Conservation (phyloP, 768 basidiomycete genomes). For the Steccherinum ochraceum region DNA sequence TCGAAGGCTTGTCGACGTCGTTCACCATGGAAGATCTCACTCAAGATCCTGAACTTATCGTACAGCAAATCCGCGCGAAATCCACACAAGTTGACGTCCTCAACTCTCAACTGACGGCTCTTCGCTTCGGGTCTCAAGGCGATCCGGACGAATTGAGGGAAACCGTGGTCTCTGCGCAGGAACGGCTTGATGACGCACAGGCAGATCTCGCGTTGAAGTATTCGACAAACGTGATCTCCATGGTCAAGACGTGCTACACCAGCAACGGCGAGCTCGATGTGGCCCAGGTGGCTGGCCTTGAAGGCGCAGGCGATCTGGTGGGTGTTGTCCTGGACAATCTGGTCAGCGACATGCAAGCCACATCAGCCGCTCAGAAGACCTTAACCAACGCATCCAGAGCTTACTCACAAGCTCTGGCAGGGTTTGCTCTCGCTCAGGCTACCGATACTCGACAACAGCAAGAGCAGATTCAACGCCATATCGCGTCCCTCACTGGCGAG, state of each 20-base stretch:
- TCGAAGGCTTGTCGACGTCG: slow-evolving; percentile 20
- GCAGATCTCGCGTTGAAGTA: slow-evolving; percentile 15
- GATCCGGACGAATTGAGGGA: slow-evolving; percentile 12
- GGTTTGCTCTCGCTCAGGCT: neutral
- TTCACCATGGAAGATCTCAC: slow-evolving; percentile 25
- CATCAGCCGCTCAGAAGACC: neutral
- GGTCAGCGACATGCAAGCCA: neutral
- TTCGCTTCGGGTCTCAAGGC: slow-evolving; percentile 12
- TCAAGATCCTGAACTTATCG: slow-evolving; percentile 17
- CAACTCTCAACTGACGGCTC: slow-evolving; percentile 15
- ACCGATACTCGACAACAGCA: neutral
- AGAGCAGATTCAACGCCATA: neutral
- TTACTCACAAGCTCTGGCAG: neutral
- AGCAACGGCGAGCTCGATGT: neutral
- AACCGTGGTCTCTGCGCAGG: slow-evolving; percentile 16
- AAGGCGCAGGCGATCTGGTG: neutral
- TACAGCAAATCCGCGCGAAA: slow-evolving; percentile 19
- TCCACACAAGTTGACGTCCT: slow-evolving; percentile 20
- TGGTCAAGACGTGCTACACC: slow-evolving; percentile 19
- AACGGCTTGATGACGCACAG: slow-evolving; percentile 10
- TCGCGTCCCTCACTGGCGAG: neutral
- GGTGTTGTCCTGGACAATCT: neutral
- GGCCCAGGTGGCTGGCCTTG: neutral
- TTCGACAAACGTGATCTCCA: slow-evolving; percentile 16
- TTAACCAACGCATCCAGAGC: neutral